Conservation (phyloP, 306 rosid genomes). For the barrel medic (Medicago truncatula) region MtrunA17r5.0-ANR NC_053042.1:5932501-5933000, state of each 20-base stretch:
- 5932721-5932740: too few relatives aligned
- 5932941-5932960: constrained; percentile 41
- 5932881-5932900: constrained; percentile 52
- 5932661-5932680: too few relatives aligned
- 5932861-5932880: constrained; percentile 57
- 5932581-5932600: not conserved
- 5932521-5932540: constrained; percentile 35
- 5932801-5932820: too few relatives aligned
- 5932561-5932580: not conserved
- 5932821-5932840: too few relatives aligned
- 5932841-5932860: constrained; percentile 27
- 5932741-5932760: too few relatives aligned
- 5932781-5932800: too few relatives aligned
- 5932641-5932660: too few relatives aligned
- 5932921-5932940: constrained; percentile 31
- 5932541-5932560: constrained; percentile 1
- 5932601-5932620: not conserved
- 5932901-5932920: constrained; percentile 48
- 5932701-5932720: too few relatives aligned
- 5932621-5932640: not conserved
- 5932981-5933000: constrained; percentile 47
- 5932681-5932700: too few relatives aligned
- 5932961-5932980: constrained; percentile 58
- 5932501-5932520: constrained; percentile 44
- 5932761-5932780: too few relatives aligned